phyloP scores from a whole-genome alignment of 2,329 filamentous ascomycete species.

The Metarhizium robertsii region DNA sequence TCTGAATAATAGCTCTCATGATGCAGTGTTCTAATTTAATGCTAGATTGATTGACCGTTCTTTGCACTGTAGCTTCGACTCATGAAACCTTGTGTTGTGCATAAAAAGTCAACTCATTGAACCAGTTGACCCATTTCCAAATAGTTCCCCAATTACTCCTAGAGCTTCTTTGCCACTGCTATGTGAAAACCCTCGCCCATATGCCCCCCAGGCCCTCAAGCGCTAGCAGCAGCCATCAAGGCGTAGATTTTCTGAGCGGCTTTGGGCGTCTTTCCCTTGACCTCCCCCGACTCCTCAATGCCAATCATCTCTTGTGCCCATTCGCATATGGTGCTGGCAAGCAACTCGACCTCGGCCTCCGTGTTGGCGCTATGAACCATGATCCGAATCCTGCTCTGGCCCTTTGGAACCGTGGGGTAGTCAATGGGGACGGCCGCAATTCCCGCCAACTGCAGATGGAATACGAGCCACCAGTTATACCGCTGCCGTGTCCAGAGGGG shows the following conservation, averaged over 20 bases:
- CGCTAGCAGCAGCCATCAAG: too few relatives aligned
- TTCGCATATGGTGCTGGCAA: conserved; percentile 3
- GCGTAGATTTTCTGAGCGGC: neutral
- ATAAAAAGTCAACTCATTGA: too few relatives aligned
- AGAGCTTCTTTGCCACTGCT: too few relatives aligned
- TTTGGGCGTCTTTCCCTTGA: neutral
- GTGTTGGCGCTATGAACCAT: conserved; percentile 32
- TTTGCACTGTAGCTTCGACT: too few relatives aligned
- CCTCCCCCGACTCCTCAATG: conserved; percentile 1
- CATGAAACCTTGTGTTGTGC: too few relatives aligned
- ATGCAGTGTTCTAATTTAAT: too few relatives aligned
- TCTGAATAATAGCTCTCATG: too few relatives aligned
- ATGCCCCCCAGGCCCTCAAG: too few relatives aligned
- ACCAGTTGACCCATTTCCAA: too few relatives aligned
- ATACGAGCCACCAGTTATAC: conserved; percentile 14
- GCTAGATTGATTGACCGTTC: too few relatives aligned
- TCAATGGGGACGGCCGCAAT: conserved; percentile 20
- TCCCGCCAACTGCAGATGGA: conserved; percentile 13
- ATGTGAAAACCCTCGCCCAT: too few relatives aligned
- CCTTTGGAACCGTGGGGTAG: conserved; percentile 29
- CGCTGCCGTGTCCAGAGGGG: conserved; percentile 17
- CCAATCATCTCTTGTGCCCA: conserved; percentile 11
- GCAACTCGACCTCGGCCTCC: conserved; percentile 18
- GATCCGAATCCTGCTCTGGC: conserved; percentile 26
- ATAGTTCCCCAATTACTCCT: too few relatives aligned